These are phyloP conservation scores for Clonostachys byssicola DNA, from an alignment of 2,329 filamentous ascomycete genomes.

Conservation along the genomic window DNA sequence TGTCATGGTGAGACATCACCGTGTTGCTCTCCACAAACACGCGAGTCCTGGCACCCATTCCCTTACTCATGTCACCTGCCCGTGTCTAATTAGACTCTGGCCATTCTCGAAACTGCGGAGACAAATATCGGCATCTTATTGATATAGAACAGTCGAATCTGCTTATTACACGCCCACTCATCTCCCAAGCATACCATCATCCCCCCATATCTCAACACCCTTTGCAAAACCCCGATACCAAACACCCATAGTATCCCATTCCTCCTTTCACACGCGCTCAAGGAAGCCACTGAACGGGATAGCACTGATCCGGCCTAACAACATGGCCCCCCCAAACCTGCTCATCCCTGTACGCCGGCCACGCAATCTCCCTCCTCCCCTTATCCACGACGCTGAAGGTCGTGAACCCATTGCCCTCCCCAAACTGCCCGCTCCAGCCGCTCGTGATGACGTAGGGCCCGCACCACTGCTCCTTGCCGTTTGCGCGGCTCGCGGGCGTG, in stretches of 20 bases:
- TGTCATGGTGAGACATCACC: too few relatives aligned
- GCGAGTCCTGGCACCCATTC: too few relatives aligned
- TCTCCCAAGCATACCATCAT: too few relatives aligned
- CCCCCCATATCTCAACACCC: too few relatives aligned
- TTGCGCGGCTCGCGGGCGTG: slow-evolving; percentile 23
- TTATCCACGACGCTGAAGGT: slow-evolving; percentile 45
- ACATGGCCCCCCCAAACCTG: slow-evolving; percentile 35
- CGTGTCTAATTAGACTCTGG: too few relatives aligned
- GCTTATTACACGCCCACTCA: too few relatives aligned
- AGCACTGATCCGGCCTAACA: slow-evolving; percentile 44
- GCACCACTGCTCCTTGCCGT: slow-evolving; percentile 34
- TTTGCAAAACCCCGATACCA: too few relatives aligned
- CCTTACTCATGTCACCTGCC: too few relatives aligned
- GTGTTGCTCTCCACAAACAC: too few relatives aligned
- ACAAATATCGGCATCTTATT: slow-evolving; percentile 2
- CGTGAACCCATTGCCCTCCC: slow-evolving; percentile 45
- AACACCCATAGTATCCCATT: too few relatives aligned
- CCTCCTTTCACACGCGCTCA: too few relatives aligned
- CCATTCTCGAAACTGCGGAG: not conserved
- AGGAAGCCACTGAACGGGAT: slow-evolving; percentile 12
- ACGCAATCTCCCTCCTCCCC: slow-evolving; percentile 13
- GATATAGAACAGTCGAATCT: not conserved
- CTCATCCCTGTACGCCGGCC: slow-evolving; percentile 25
- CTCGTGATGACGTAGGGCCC: slow-evolving; percentile 44
- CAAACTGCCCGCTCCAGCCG: slow-evolving; percentile 53